These are phyloP conservation scores for Chaetomium globosum DNA, from an alignment of 2,329 filamentous ascomycete species.

Conservation along the genomic window DNA sequence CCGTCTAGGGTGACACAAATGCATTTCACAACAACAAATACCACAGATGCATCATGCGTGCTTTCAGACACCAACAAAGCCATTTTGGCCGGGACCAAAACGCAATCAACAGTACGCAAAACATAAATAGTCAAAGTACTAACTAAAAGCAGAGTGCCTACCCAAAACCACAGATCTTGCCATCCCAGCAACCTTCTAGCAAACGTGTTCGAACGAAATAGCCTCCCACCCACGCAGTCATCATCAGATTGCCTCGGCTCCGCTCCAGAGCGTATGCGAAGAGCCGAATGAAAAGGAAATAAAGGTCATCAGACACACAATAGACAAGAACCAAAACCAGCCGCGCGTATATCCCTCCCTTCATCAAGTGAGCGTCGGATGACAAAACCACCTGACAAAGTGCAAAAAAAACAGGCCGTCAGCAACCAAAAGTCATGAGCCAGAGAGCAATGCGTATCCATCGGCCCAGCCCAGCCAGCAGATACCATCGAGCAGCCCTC, in stretches of 20 bases:
- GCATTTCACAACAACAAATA: not conserved
- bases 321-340: not conserved
- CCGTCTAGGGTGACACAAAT: not conserved
- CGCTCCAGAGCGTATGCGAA: not conserved
- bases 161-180: conserved; percentile 6
- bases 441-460: conserved; percentile 1
- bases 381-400: not conserved
- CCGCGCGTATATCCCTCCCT: not conserved
- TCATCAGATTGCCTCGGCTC: not conserved
- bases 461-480: not conserved
- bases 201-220: not conserved
- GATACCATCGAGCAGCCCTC: not conserved
- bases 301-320: not conserved
- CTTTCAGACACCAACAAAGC: not conserved
- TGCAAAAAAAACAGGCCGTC: not conserved
- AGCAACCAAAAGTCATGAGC: not conserved
- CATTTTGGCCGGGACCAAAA: not conserved
- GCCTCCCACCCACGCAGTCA: not conserved
- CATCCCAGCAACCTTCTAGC: not conserved
- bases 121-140: not conserved
- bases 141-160: not conserved
- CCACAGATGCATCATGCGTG: no score
- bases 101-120: not conserved
- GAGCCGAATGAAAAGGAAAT: not conserved
- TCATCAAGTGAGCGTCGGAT: not conserved